Evolutionary conservation across 352 stramenopile species (phyloP), one percentile per base, ranked within the genome.

Genomic region (Phytophthora foliorum): DNA sequence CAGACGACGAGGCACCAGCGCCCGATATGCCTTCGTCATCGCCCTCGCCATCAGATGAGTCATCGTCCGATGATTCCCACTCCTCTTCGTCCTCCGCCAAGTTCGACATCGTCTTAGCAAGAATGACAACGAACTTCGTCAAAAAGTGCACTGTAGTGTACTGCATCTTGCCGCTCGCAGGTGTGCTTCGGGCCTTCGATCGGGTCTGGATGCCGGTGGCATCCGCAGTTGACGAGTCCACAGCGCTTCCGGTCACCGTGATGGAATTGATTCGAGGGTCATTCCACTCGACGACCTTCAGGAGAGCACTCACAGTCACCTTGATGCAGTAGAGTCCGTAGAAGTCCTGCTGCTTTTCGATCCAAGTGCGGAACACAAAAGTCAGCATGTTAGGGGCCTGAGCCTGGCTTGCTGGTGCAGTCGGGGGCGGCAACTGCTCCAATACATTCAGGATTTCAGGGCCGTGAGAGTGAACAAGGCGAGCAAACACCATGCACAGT

Each of bases 311-410:
- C 36, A 92, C 80, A 5, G 86, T 95, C 36, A 95, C 86, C 63
- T 94, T 95, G 63, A 95, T 88, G 51, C 81, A 90, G 69, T 93
- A 93, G 6, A 91, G 74, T 11, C 88, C 86, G 48, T 95, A 95
- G 50, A 95, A 95, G 22, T 94, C 86, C 16, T 80, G 66, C 56
- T 95, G 88, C 65, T 92, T 93, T 52, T 94, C 84, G 31, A 95
- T 88, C 88, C 88, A 95, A 16, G 85, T 91, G 29, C 72, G 67
- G 53, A 94, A 90, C 2, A 95, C 86, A 80, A 95, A 95, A 39
- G 73, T 74, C 25, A 94, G 63, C 84, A 94, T 87, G 50, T 84
- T 93, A 4, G 72, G 68, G 27, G 78, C 46, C 38, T 80, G 67
- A 3, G 19, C 10, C 10, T 70, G 58, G 36, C 59, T 66, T 51